phyloP scores from a whole-genome alignment of 371 early-diverging fungal species.

The Mortierella sp. region DNA sequence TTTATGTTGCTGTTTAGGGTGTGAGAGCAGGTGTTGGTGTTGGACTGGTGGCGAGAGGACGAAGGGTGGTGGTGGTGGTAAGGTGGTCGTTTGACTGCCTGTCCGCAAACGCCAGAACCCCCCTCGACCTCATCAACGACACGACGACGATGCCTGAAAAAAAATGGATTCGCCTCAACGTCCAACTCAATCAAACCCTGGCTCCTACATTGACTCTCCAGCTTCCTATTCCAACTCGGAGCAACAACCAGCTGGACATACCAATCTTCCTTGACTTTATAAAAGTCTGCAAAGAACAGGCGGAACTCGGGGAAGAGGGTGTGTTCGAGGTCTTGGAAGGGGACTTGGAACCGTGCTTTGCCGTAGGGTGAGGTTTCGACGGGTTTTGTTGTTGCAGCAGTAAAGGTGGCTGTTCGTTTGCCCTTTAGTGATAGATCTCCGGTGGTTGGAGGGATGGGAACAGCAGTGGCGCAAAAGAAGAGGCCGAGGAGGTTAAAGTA shows the following conservation, averaged over 20 bases:
- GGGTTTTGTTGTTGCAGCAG: neutral
- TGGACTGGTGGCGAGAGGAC: neutral
- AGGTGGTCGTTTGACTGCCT: neutral
- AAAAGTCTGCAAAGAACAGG: constrained; percentile 23
- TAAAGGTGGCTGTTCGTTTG: neutral
- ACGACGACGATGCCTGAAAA: neutral
- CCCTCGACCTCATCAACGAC: neutral
- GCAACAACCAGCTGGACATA: constrained; percentile 24
- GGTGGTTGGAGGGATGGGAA: neutral
- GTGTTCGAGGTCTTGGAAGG: constrained; percentile 9
- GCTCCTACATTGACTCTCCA: constrained; percentile 1
- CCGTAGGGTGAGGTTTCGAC: constrained; percentile 17
- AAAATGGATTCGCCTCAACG: neutral
- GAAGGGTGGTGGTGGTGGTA: neutral
- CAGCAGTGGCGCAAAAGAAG: constrained; percentile 6
- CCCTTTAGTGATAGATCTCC: neutral
- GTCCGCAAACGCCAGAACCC: neutral
- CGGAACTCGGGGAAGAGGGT: constrained; percentile 5
- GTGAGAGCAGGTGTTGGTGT: neutral
- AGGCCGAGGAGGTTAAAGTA: constrained; percentile 11
- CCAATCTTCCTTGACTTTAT: constrained; percentile 13
- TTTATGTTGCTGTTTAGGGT: neutral
- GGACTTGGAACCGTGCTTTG: constrained; percentile 10
- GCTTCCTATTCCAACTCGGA: constrained; percentile 14
- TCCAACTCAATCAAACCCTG: constrained; percentile 10